Percentiles rank a stretch among this genome's conserved stretches.
Evolutionary conservation across 2,329 filamentous ascomycete genomes (phyloP).

Genomic region (Fusarium annulatum): DNA sequence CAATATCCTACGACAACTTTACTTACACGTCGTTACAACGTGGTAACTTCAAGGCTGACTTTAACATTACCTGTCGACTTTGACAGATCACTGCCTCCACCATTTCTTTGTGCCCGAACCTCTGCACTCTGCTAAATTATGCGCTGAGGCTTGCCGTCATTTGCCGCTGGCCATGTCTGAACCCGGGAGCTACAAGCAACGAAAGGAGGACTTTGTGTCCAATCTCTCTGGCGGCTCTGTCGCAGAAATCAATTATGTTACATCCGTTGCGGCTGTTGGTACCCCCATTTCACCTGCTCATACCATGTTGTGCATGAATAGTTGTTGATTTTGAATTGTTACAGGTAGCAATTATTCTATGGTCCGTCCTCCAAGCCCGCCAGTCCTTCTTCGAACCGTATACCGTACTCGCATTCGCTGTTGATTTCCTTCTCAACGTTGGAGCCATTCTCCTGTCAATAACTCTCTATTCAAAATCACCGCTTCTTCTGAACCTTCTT

Average conservation of each 20-base stretch:
- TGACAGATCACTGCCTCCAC: slow-evolving; percentile 37
- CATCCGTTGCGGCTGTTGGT: slow-evolving; percentile 82
- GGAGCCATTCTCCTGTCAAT: slow-evolving; percentile 83
- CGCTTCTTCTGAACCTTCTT: slow-evolving; percentile 79
- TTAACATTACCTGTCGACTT: slow-evolving; percentile 25
- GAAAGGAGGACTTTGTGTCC: slow-evolving; percentile 96
- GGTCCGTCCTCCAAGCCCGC: slow-evolving; percentile 87
- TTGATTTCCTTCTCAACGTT: slow-evolving; percentile 91
- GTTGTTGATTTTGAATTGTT: slow-evolving; percentile 26
- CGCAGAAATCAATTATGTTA: slow-evolving; percentile 87
- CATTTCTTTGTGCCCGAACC: slow-evolving; percentile 2
- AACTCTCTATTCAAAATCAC: slow-evolving; percentile 82
- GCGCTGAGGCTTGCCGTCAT: slow-evolving; percentile 13
- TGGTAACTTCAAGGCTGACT: slow-evolving; percentile 37
- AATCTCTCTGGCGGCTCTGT: slow-evolving; percentile 86
- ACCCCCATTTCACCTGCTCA: neutral
- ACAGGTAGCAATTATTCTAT: slow-evolving; percentile 84
- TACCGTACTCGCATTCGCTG: slow-evolving; percentile 71
- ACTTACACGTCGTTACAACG: neutral
- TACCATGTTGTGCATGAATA: neutral
- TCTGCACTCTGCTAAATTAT: slow-evolving; percentile 17
- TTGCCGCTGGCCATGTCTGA: slow-evolving; percentile 49
- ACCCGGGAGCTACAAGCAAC: slow-evolving; percentile 79
- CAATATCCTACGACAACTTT: slow-evolving; percentile 5
- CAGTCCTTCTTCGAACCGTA: slow-evolving; percentile 86